A percentile compares a stretch with the other conserved stretches of the same genome.
Conservation (phyloP, 768 basidiomycete species). For the Lyophyllum atratum region DNA sequence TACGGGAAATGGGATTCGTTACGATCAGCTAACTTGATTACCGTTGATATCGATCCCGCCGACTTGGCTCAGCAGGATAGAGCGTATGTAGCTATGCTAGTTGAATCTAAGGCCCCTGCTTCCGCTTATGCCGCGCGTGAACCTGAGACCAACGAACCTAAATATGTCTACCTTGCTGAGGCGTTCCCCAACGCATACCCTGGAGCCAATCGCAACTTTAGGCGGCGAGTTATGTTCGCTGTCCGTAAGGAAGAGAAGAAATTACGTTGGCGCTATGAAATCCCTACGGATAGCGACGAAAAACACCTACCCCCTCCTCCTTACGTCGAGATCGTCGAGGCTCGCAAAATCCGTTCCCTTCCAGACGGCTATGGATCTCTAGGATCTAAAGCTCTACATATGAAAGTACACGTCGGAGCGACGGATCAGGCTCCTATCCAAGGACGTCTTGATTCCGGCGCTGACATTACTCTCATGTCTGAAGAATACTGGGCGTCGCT, state of each 20-base stretch:
- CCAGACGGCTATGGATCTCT: neutral
- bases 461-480: neutral
- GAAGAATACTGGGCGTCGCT: neutral
- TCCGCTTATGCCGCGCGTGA: constrained; percentile 1
- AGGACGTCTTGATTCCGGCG: neutral
- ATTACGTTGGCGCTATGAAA: neutral
- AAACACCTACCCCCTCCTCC: neutral
- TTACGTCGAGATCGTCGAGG: neutral
- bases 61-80: neutral
- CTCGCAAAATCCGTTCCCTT: neutral
- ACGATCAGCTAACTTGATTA: constrained; percentile 1
- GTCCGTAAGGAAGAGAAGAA: neutral
- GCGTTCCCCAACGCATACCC: neutral
- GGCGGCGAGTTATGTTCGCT: neutral
- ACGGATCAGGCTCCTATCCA: neutral
- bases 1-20: constrained; percentile 15
- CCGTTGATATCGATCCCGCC: neutral
- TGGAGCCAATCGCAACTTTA: neutral
- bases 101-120: constrained; percentile 9
- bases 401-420: neutral
- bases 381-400: neutral
- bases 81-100: constrained; percentile 18
- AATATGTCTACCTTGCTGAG: neutral
- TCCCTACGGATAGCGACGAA: neutral
- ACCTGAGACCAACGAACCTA: neutral